A percentile compares a stretch with the other conserved stretches of the same genome.
These are phyloP conservation scores for Clonostachys sp. DNA, from an alignment of 2,329 filamentous ascomycete genomes.

Conservation along the genomic window DNA sequence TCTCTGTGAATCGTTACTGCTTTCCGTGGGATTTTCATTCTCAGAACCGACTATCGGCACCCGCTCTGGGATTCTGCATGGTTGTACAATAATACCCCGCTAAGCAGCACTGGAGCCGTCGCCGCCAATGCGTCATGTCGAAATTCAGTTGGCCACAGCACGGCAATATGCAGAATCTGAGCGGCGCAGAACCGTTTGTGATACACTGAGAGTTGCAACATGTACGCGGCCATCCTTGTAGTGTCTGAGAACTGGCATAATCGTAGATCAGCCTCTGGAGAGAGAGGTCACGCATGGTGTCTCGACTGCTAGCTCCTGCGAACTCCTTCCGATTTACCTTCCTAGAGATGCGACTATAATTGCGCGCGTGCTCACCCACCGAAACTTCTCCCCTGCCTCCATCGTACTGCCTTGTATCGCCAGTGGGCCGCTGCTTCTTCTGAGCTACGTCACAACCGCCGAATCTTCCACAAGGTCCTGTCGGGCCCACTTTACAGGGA, in stretches of 20 bases:
- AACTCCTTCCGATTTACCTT: not conserved
- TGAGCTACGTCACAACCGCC: slow-evolving; percentile 1
- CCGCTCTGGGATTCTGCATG: no score
- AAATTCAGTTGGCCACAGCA: no score
- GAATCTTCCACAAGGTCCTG: slow-evolving; percentile 5
- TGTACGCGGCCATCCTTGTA: no score
- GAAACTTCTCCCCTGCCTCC: not conserved
- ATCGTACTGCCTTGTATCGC: not conserved
- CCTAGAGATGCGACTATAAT: not conserved
- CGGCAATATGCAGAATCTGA: no score
- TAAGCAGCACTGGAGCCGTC: no score
- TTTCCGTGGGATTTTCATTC: not conserved
- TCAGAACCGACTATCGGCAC: not conserved
- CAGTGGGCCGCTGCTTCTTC: not conserved
- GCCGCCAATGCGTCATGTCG: no score
- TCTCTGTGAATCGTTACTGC: no score
- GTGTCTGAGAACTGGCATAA: not conserved
- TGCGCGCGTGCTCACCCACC: not conserved
- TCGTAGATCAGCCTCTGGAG: not conserved
- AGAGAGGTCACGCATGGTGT: not conserved
- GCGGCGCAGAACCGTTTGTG: no score
- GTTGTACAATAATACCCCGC: no score
- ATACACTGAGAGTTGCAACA: no score
- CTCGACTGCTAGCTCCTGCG: not conserved
- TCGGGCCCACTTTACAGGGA: not conserved